Conservation (phyloP, 2,329 filamentous ascomycete genomes). For the Septoria linicola region DNA sequence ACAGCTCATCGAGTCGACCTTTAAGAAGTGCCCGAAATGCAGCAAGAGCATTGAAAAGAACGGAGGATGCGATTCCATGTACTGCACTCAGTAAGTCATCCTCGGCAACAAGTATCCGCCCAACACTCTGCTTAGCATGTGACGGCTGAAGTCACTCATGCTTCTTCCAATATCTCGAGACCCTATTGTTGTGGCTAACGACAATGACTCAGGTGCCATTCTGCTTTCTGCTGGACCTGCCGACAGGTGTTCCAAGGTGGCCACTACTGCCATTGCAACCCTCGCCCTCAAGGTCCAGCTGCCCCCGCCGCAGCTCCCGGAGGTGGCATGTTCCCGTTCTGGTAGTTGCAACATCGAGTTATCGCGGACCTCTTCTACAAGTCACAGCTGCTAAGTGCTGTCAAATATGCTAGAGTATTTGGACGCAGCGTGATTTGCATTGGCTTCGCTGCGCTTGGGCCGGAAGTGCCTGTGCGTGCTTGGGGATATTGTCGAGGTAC, state of each 20-base stretch:
- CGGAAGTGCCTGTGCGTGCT: too few relatives aligned
- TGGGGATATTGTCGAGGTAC: too few relatives aligned
- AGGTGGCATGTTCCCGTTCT: not conserved
- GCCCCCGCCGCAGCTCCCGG: too few relatives aligned
- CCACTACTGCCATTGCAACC: constrained; percentile 20
- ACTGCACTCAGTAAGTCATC: constrained; percentile 12
- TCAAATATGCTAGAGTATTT: too few relatives aligned
- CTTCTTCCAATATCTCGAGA: too few relatives aligned
- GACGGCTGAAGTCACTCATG: constrained; percentile 6
- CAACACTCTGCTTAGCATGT: not conserved
- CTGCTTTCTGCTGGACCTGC: constrained; percentile 37
- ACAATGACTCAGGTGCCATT: constrained; percentile 15
- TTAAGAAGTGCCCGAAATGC: constrained; percentile 36
- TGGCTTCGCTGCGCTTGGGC: too few relatives aligned
- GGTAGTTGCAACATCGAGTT: not conserved
- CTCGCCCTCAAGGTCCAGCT: not conserved
- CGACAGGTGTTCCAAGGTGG: constrained; percentile 13
- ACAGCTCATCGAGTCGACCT: constrained; percentile 21
- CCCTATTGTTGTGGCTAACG: too few relatives aligned
- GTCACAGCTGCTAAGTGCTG: too few relatives aligned
- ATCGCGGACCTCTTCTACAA: too few relatives aligned
- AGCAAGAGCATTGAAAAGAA: constrained; percentile 34
- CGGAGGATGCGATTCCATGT: constrained; percentile 36
- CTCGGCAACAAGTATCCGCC: too few relatives aligned
- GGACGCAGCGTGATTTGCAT: too few relatives aligned